A percentile compares a stretch with the other conserved stretches of the same genome.
These are phyloP conservation scores for Lasiosphaeria miniovina DNA, from an alignment of 495 filamentous ascomycete species.

Conservation along the genomic window DNA sequence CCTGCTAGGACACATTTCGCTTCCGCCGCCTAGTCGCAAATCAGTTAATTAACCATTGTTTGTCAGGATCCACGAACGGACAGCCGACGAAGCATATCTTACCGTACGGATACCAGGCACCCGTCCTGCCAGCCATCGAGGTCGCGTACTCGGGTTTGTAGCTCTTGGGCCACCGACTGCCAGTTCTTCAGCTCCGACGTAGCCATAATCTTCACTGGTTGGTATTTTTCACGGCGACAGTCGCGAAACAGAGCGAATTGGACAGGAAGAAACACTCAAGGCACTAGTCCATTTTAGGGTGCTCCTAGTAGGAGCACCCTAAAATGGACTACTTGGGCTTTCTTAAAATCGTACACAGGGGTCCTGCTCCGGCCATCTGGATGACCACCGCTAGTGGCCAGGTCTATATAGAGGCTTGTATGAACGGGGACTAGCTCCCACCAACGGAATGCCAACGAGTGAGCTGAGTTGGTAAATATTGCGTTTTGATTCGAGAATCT, in stretches of 20 bases:
- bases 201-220: not conserved
- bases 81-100: not conserved
- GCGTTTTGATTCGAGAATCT: no score
- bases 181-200: not conserved
- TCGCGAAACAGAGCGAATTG: not conserved
- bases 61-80: no score
- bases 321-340: not conserved
- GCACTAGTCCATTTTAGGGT: not conserved
- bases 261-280: not conserved
- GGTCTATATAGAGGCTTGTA: not conserved
- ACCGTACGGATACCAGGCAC: no score
- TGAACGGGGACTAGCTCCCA: not conserved
- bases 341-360: not conserved
- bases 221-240: not conserved
- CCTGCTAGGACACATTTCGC: conserved; percentile 41
- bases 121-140: not conserved
- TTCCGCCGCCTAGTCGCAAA: conserved; percentile 4
- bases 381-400: not conserved
- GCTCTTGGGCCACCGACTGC: not conserved
- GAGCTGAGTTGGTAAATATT: no score
- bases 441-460: not conserved
- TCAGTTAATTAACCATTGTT: no score
- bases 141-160: not conserved
- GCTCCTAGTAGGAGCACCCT: not conserved
- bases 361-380: not conserved